Percentiles rank a stretch among this genome's conserved stretches.
Evolutionary conservation across 768 basidiomycete species (phyloP).

Genomic region (Gelatoporia subvermispora): DNA sequence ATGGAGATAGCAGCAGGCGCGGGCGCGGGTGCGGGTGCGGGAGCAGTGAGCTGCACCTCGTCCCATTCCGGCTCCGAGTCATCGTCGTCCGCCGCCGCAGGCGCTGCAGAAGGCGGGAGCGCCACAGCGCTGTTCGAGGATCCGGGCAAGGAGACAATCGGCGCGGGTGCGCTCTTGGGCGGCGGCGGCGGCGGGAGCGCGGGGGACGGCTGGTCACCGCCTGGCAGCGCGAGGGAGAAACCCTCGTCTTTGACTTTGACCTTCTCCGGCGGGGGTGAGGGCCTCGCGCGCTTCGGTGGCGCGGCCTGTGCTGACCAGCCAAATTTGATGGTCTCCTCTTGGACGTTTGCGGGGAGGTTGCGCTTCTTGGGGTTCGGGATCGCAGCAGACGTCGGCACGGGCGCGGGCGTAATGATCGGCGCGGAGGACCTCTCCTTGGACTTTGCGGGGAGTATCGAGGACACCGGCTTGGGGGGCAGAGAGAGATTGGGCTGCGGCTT

Average conservation of each 20-base stretch:
- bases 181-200: background rate
- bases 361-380: constrained; percentile 12
- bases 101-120: background rate
- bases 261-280: constrained; percentile 4
- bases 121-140: constrained; percentile 5
- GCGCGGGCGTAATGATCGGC: background rate
- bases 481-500: background rate
- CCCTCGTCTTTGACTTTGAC: constrained; percentile 11
- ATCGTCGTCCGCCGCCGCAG: constrained; percentile 12
- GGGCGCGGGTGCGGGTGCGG: constrained; percentile 4
- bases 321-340: constrained; percentile 6
- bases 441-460: background rate
- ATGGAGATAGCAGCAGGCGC: background rate
- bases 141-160: constrained; percentile 13
- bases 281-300: constrained; percentile 8
- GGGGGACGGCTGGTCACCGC: background rate
- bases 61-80: constrained; percentile 24
- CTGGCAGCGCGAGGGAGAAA: constrained; percentile 15
- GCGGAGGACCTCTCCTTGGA: background rate
- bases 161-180: constrained; percentile 2
- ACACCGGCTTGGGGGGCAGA: background rate
- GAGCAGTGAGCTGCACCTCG: constrained; percentile 14
- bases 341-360: constrained; percentile 7
- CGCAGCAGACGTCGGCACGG: constrained; percentile 2
- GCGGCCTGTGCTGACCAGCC: constrained; percentile 9